Percentiles rank a stretch among this genome's conserved stretches.
Conservation (phyloP, 2,329 filamentous ascomycete species). For the Aureobasidium subglaciale region DNA sequence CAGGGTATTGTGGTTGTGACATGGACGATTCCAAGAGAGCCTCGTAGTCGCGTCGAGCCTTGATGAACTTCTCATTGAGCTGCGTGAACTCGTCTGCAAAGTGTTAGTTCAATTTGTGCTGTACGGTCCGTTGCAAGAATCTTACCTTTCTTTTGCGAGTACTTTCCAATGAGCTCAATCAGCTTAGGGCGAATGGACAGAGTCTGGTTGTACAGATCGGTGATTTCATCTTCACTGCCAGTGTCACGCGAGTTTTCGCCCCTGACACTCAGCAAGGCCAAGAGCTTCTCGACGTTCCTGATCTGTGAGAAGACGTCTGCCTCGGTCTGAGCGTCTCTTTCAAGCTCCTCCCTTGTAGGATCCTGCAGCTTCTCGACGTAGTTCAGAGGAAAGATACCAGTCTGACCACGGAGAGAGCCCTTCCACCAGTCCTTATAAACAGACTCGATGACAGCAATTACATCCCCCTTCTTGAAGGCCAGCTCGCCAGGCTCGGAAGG, state of each 20-base stretch:
- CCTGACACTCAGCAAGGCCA: conserved; percentile 85
- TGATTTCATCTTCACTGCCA: conserved; percentile 79
- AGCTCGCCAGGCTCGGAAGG: conserved; percentile 91
- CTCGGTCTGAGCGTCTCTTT: conserved; percentile 95
- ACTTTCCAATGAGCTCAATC: conserved; percentile 97
- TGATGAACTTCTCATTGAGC: conserved; percentile 98
- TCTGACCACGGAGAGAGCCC: conserved; percentile 86
- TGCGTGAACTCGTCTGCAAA: conserved; percentile 88
- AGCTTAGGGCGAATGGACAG: conserved; percentile 91
- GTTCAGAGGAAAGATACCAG: conserved; percentile 95
- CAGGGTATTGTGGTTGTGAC: conserved; percentile 59
- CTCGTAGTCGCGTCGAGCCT: conserved; percentile 93
- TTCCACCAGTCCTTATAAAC: conserved; percentile 99
- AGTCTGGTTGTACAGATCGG: conserved; percentile 81
- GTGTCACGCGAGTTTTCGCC: conserved; percentile 65
- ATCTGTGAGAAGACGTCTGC: conserved; percentile 69
- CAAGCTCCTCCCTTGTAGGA: conserved; percentile 86
- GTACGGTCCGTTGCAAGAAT: not conserved
- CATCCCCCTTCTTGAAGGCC: conserved; percentile 92
- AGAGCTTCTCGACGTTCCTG: conserved; percentile 70
- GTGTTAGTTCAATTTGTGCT: conserved; percentile 23
- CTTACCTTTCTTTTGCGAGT: conserved; percentile 95
- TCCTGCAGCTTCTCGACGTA: conserved; percentile 97
- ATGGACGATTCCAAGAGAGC: conserved; percentile 92
- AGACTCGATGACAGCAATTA: conserved; percentile 93